Evolutionary conservation across 805 yeast species (phyloP).

Genomic region (Ogataea paradorogensis): DNA sequence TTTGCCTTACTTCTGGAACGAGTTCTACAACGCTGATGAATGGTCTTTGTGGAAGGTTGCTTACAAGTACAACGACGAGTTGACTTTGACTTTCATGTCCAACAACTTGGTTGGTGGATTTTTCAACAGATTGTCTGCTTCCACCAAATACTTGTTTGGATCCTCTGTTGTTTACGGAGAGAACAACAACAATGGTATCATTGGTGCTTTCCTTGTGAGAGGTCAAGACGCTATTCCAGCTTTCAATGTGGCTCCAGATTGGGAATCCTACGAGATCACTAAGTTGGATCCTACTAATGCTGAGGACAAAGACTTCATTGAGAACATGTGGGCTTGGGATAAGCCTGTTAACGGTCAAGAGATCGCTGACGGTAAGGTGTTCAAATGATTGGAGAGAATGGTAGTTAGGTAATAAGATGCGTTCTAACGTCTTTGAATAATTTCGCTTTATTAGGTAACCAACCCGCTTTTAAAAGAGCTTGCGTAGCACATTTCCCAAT

Average conservation of each 20-base stretch:
- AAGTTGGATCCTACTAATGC: constrained; percentile 77
- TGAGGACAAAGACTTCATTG: constrained; percentile 74
- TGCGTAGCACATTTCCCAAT: constrained; percentile 57
- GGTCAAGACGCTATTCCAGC: constrained; percentile 92
- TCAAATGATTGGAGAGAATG: constrained; percentile 56
- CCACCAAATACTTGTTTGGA: constrained; percentile 94
- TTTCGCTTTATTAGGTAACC: constrained; percentile 13
- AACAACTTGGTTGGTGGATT: constrained; percentile 97
- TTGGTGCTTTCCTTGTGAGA: constrained; percentile 92
- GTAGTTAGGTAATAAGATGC: constrained; percentile 10
- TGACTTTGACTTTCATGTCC: constrained; percentile 96
- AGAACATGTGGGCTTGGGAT: constrained; percentile 98
- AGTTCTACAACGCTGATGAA: constrained; percentile 85
- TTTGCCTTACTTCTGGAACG: constrained; percentile 96
- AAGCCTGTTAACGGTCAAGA: constrained; percentile 84
- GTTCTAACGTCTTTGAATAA: constrained; percentile 8
- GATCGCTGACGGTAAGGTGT: constrained; percentile 96
- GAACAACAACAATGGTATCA: constrained; percentile 96
- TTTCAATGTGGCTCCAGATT: constrained; percentile 97
- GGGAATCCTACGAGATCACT: constrained; percentile 88
- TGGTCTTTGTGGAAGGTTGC: constrained; percentile 95
- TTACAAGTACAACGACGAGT: constrained; percentile 97
- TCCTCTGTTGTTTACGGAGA: constrained; percentile 94
- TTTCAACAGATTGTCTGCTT: constrained; percentile 90
- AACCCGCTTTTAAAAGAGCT: constrained; percentile 42